Percentiles rank a stretch among this genome's conserved stretches.
Evolutionary conservation across 306 rosid species (phyloP).

Genomic region (Prunus campanulata): DNA sequence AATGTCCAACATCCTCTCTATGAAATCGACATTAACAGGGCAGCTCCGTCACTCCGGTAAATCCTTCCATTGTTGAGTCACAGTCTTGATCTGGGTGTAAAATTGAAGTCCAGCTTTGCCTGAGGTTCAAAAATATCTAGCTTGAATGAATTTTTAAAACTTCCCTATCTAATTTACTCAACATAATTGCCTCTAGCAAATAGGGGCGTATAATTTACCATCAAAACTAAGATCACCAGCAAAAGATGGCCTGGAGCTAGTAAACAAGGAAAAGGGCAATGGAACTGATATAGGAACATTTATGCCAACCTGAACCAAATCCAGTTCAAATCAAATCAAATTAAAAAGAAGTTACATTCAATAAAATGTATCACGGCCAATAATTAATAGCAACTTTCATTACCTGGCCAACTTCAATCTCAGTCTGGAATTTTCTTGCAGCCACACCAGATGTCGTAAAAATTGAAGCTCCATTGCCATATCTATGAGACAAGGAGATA

Average conservation of each 20-base stretch:
- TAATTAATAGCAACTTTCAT: neutral
- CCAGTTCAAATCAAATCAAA: slow-evolving; percentile 23
- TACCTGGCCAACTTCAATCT: slow-evolving; percentile 96
- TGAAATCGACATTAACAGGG: too few species aligned
- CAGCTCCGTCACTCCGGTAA: slow-evolving; percentile 7
- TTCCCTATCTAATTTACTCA: too few species aligned
- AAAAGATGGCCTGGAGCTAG: slow-evolving; percentile 85
- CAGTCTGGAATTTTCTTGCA: slow-evolving; percentile 90
- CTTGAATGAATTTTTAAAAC: too few species aligned
- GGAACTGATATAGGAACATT: slow-evolving; percentile 96
- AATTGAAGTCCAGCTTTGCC: slow-evolving; percentile 91
- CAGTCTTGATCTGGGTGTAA: slow-evolving; percentile 78
- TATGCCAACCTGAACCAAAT: slow-evolving; percentile 63
- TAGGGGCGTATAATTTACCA: slow-evolving; percentile 30
- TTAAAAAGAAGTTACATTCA: neutral
- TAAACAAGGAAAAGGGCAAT: slow-evolving; percentile 85
- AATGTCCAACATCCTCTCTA: too few species aligned
- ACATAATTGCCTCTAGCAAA: too few species aligned
- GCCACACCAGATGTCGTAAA: slow-evolving; percentile 86
- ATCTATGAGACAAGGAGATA: slow-evolving; percentile 30
- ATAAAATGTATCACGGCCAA: too few species aligned
- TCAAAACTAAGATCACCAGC: slow-evolving; percentile 89
- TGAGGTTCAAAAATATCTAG: slow-evolving; percentile 16
- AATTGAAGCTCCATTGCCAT: slow-evolving; percentile 96
- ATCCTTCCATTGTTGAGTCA: slow-evolving; percentile 94